Percentiles rank a stretch among this genome's conserved stretches.
Conservation (phyloP, 2,329 filamentous ascomycete genomes). For the Alternaria triticimaculans region DNA sequence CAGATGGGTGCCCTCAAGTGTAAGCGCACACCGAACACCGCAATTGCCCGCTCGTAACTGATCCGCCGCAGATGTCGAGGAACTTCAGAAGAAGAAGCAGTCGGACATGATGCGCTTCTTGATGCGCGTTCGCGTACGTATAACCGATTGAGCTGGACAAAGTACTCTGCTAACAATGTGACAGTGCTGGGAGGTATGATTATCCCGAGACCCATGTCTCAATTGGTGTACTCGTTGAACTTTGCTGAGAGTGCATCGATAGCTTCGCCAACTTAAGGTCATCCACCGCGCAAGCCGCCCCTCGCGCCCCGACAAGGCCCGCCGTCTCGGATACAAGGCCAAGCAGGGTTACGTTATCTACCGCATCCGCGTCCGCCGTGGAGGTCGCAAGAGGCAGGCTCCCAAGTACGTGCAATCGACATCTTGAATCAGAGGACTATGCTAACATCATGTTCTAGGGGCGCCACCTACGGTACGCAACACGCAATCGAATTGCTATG, state of each 20-base stretch:
- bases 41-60: slow-evolving; percentile 48
- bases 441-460: slow-evolving; percentile 57
- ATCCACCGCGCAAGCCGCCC: slow-evolving; percentile 99
- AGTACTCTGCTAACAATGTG: slow-evolving; percentile 37
- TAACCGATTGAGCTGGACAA: slow-evolving; percentile 8
- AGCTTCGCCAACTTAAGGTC: slow-evolving; percentile 99
- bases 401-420: slow-evolving; percentile 64
- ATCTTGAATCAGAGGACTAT: not conserved
- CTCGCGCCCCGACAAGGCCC: slow-evolving; percentile 99
- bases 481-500: slow-evolving; percentile 3
- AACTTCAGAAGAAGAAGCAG: slow-evolving; percentile 99
- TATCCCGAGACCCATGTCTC: slow-evolving; percentile 35
- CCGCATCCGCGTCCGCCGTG: slow-evolving; percentile 96
- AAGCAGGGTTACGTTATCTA: slow-evolving; percentile 99
- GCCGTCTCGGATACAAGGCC: slow-evolving; percentile 99
- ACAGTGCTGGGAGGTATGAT: slow-evolving; percentile 90
- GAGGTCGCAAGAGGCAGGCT: slow-evolving; percentile 96
- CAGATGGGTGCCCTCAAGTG: slow-evolving; percentile 99
- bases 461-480: slow-evolving; percentile 93
- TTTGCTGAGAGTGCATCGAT: slow-evolving; percentile 99
- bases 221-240: slow-evolving; percentile 91
- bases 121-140: slow-evolving; percentile 72
- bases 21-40: slow-evolving; percentile 19
- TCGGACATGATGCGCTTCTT: slow-evolving; percentile 99
- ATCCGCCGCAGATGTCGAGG: slow-evolving; percentile 73